phyloP scores from a whole-genome alignment of 2,329 filamentous ascomycete genomes.

The Epichloe scottii region DNA sequence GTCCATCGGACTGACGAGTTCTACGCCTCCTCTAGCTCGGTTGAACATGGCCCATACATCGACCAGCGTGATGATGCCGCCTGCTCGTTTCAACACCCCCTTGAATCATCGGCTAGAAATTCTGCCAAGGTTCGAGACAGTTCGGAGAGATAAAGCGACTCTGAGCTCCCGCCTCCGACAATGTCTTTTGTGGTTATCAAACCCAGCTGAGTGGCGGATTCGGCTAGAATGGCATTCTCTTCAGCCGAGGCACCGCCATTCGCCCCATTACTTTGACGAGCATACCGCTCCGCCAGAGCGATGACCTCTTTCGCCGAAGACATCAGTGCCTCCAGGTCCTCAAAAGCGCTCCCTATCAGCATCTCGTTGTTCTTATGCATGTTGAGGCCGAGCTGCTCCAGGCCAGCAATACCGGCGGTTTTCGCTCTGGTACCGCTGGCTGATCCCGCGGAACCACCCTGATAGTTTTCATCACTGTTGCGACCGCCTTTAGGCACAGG shows the following conservation, averaged over 20 bases:
- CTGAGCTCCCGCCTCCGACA: constrained; percentile 60
- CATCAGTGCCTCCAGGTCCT: constrained; percentile 94
- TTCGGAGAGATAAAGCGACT: constrained; percentile 82
- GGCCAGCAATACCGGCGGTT: constrained; percentile 77
- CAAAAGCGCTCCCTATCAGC: constrained; percentile 87
- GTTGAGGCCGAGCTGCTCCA: constrained; percentile 75
- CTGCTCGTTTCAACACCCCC: constrained; percentile 64
- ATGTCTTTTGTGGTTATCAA: constrained; percentile 94
- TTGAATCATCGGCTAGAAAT: constrained; percentile 74
- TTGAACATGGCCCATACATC: constrained; percentile 96
- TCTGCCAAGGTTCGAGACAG: constrained; percentile 75
- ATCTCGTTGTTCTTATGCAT: constrained; percentile 86
- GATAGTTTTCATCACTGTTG: constrained; percentile 22
- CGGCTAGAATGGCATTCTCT: constrained; percentile 61
- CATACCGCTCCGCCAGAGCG: constrained; percentile 79
- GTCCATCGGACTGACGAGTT: constrained; percentile 82
- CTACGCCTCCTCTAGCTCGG: constrained; percentile 79
- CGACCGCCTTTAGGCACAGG: constrained; percentile 58
- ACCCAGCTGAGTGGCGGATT: constrained; percentile 67
- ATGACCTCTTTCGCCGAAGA: constrained; percentile 94
- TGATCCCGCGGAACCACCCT: constrained; percentile 13
- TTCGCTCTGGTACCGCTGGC: constrained; percentile 30
- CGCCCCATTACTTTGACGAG: constrained; percentile 50
- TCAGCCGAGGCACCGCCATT: constrained; percentile 52
- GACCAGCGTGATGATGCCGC: constrained; percentile 79